Conservation (phyloP, 495 filamentous ascomycete genomes). For the Penicillium pulvis region DNA sequence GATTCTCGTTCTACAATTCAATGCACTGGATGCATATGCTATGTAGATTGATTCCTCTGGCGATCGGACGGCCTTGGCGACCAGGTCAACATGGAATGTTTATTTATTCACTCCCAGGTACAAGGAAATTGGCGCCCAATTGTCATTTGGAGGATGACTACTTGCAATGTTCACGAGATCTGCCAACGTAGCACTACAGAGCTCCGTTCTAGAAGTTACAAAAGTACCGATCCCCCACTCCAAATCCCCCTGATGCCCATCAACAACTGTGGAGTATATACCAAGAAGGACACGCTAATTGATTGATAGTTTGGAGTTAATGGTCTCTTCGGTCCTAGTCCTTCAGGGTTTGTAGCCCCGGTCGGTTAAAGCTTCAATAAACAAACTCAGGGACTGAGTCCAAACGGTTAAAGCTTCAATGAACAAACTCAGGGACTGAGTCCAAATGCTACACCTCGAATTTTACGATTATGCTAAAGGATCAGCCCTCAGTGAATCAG, state of each 20-base stretch:
- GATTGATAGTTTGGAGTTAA: not conserved
- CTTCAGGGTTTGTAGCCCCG: too few species aligned
- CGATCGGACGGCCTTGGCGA: not conserved
- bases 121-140: not conserved
- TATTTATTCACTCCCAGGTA: not conserved
- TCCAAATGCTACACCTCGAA: not conserved
- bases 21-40: not conserved
- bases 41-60: not conserved
- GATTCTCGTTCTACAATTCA: not conserved
- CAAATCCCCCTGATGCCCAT: not conserved
- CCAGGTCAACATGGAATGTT: not conserved
- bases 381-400: not conserved
- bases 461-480: not conserved
- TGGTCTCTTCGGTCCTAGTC: not conserved
- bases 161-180: not conserved
- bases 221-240: conserved; percentile 7
- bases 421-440: not conserved
- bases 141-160: not conserved
- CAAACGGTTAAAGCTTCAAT: not conserved
- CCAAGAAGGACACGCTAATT: not conserved
- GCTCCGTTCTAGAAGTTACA: not conserved
- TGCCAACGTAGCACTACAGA: not conserved
- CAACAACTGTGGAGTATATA: not conserved
- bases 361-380: too few species aligned
- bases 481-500: not conserved